Conservation (phyloP, 2,329 filamentous ascomycete species). For the Penicillium sp. region DNA sequence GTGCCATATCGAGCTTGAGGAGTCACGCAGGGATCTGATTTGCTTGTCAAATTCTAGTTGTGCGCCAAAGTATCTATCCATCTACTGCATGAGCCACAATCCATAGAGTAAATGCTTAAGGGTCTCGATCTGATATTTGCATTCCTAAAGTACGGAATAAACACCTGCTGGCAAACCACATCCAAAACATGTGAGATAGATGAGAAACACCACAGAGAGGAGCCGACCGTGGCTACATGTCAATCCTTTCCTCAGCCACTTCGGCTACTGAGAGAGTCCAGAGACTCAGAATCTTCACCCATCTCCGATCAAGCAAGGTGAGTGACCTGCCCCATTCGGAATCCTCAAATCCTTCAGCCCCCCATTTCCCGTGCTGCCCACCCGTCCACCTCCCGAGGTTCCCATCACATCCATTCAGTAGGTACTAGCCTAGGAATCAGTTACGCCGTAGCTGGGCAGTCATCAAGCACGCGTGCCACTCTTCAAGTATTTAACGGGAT, state of each 20-base stretch:
- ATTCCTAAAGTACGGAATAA: neutral
- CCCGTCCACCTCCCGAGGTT: neutral
- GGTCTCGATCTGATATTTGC: neutral
- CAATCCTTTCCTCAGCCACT: neutral
- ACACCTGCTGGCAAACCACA: neutral
- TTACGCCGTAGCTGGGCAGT: neutral
- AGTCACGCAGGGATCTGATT: neutral
- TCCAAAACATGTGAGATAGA: neutral
- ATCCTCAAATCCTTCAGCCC: neutral
- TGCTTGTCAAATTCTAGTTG: neutral
- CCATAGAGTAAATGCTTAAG: neutral
- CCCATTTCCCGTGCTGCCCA: neutral
- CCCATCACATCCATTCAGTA: neutral
- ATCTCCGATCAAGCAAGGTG: neutral
- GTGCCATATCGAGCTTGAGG: neutral
- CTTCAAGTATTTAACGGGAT: neutral
- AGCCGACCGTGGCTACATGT: neutral
- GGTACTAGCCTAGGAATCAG: neutral
- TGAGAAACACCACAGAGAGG: neutral
- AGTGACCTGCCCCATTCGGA: neutral
- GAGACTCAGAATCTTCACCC: neutral
- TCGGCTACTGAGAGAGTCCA: neutral
- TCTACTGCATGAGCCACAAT: neutral
- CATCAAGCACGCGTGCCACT: neutral
- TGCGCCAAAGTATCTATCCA: neutral